A percentile compares a stretch with the other conserved stretches of the same genome.
phyloP scores from a whole-genome alignment of 2,329 filamentous ascomycete genomes.

The Mycogone perniciosa region DNA sequence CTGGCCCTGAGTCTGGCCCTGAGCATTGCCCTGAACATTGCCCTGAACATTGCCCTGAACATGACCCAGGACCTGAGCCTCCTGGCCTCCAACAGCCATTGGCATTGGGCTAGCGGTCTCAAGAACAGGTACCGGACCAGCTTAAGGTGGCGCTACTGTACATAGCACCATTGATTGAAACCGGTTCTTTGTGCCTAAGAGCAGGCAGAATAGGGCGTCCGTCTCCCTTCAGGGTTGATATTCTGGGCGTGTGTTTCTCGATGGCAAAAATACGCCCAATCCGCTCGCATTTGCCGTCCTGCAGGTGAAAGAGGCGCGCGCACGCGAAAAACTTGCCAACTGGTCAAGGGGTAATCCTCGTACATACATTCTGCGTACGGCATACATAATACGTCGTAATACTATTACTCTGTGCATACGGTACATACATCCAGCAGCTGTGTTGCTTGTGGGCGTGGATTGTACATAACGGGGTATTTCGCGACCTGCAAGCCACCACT shows the following conservation, averaged over 20 bases:
- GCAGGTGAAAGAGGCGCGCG: too few relatives aligned
- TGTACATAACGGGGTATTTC: neutral
- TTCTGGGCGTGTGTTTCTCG: too few relatives aligned
- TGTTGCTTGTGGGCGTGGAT: slow-evolving; percentile 2
- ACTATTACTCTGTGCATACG: neutral
- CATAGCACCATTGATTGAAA: neutral
- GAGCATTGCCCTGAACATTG: slow-evolving; percentile 1
- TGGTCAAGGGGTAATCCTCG: too few relatives aligned
- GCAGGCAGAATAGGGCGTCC: too few relatives aligned
- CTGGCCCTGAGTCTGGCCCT: slow-evolving; percentile 3
- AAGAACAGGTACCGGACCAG: slow-evolving; percentile 4
- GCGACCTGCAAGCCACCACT: too few relatives aligned
- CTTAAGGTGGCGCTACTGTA: slow-evolving; percentile 4
- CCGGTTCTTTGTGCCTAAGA: neutral
- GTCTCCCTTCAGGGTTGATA: too few relatives aligned
- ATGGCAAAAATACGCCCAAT: too few relatives aligned
- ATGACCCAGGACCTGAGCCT: slow-evolving; percentile 6
- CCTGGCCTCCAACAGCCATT: slow-evolving; percentile 7
- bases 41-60: neutral
- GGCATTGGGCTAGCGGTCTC: neutral
- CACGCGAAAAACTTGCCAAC: too few relatives aligned
- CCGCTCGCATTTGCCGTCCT: too few relatives aligned
- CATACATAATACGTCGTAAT: neutral
- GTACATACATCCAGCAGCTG: neutral
- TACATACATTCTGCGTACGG: neutral